These are phyloP conservation scores for Dendrobium officinale DNA, from an alignment of 106 monocot genomes.

Conservation along the genomic window DNA sequence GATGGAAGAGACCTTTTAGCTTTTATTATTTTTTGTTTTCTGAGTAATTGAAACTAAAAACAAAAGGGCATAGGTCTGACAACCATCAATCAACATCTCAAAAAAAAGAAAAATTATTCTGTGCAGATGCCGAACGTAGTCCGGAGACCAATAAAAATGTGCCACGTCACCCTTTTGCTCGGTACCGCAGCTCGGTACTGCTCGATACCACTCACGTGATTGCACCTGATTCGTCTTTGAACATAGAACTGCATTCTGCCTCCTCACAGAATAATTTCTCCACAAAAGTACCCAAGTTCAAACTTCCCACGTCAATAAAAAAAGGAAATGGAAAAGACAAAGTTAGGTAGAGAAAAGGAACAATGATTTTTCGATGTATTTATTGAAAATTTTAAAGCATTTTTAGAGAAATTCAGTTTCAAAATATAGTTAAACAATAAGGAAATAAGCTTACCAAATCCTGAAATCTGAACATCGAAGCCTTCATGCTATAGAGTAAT, in stretches of 20 bases:
- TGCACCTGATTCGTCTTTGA: too few species aligned
- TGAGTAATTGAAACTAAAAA: background rate
- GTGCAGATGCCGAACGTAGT: rapidly evolving
- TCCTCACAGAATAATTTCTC: background rate
- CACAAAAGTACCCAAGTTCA: background rate
- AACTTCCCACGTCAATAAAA: background rate
- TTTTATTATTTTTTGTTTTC: too few species aligned
- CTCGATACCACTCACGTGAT: too few species aligned
- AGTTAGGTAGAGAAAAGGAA: background rate
- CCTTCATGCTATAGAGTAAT: constrained; percentile 63
- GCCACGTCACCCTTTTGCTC: too few species aligned
- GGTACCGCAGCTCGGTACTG: too few species aligned
- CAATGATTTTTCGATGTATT: background rate
- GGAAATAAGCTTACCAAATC: constrained; percentile 53
- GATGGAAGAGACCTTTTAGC: too few species aligned
- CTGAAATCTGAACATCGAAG: constrained; percentile 92
- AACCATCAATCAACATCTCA: background rate
- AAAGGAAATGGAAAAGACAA: background rate
- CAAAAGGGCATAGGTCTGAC: background rate
- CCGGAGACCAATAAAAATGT: background rate
- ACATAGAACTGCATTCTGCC: too few species aligned
- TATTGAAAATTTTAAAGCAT: background rate
- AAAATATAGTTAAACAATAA: background rate
- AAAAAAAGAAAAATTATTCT: background rate
- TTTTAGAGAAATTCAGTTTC: background rate